These are phyloP conservation scores for Urochloa ruziziensis DNA, from an alignment of 176 grass and related monocot genomes.

Conservation along the genomic window DNA sequence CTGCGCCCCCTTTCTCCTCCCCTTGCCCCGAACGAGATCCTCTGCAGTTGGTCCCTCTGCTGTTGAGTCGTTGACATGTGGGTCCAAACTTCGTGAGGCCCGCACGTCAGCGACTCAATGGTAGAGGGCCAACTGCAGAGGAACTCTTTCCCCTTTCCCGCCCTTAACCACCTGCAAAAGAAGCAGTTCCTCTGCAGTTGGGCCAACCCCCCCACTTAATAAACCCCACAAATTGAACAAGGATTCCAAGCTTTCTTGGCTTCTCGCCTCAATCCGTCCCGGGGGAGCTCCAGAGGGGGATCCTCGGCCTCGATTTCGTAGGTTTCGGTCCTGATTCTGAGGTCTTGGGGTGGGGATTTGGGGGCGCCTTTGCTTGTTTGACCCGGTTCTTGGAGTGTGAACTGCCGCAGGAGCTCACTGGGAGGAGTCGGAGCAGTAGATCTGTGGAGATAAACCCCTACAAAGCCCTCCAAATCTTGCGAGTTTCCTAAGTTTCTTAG, in stretches of 20 bases:
- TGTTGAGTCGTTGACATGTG: too few relatives aligned
- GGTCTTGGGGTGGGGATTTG: constrained; percentile 1
- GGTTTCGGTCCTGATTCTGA: neutral
- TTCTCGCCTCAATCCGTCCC: neutral
- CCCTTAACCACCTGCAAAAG: constrained; percentile 16
- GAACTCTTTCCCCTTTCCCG: constrained; percentile 32
- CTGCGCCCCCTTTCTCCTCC: neutral
- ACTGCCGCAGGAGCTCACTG: neutral
- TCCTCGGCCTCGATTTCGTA: neutral
- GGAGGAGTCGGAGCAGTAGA: neutral
- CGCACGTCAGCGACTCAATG: too few relatives aligned
- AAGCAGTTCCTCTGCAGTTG: too few relatives aligned
- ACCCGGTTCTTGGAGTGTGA: constrained; percentile 30
- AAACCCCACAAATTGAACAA: constrained; percentile 5
- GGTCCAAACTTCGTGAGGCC: too few relatives aligned
- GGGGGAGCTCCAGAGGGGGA: neutral
- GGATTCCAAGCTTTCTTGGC: neutral
- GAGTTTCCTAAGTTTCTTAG: neutral
- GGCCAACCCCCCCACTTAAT: too few relatives aligned
- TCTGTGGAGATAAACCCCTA: neutral
- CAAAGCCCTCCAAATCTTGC: neutral
- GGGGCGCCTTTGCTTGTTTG: constrained; percentile 27
- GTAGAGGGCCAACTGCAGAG: too few relatives aligned
- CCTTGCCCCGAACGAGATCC: too few relatives aligned
- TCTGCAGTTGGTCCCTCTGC: too few relatives aligned